Evolutionary conservation across 257 asterid genomes (phyloP), one percentile per base, ranked within the genome.

Genomic region (Fraxinus quadrangulata): DNA sequence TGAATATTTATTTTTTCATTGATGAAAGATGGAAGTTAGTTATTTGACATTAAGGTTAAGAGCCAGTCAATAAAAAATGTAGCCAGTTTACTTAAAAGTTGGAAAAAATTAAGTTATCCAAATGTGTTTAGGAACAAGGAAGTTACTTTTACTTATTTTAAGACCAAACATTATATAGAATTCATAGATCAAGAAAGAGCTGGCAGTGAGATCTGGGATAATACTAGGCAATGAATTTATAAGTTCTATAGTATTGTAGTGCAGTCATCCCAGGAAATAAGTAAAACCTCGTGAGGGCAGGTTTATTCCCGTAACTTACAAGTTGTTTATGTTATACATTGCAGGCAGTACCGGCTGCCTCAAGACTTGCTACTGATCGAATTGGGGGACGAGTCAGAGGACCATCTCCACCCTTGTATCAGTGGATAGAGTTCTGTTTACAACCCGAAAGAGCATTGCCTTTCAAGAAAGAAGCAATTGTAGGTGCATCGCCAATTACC

Each of bases 401-500:
- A 59, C 87, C 97, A 37, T 95, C 98, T 13, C 98, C 99, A 1
- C 40, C 93, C 71, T 87, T 85, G 81, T 78, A 85, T 75, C 98
- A 95, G 76, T 95, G 99, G 99, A 67, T 95, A 40, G 96, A 95
- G 31, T 95, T 95, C 86, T 93, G 97, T 74, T 75, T 92, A 85
- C 99, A 93, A 77, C 83, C 87, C 6, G 90, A 90, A 78, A 88
- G 99, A 81, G 88, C 87, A 34, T 63, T 76, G 67, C 90, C 94
- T 36, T 95, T 88, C 86, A 84, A 86, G 71, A 90, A 85, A 76
- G 96, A 83, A 79, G 86, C 84, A 9, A 80, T 89, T 28, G 85
- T 90, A 0, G 98, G 98, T 23, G 97, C 98, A 82, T 88, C 94
- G 1, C 99, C 99, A 14, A 28, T 80, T 71, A 74, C 90, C 11